phyloP scores from a whole-genome alignment of 768 basidiomycete genomes.

The Paxillus involutus region DNA sequence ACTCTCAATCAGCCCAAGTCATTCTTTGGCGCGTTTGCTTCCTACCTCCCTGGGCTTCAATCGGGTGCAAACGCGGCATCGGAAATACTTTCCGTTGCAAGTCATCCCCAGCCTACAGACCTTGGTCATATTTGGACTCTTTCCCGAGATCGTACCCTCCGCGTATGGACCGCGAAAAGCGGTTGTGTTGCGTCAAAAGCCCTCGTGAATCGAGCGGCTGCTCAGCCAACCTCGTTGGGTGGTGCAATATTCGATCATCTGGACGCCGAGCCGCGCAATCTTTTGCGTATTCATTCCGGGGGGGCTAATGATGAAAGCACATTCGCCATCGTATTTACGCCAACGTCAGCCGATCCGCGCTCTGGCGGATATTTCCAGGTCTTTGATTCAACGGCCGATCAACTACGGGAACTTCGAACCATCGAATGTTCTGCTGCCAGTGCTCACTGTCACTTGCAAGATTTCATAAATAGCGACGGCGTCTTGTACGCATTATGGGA shows the following conservation, averaged over 20 bases:
- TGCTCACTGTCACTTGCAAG: constrained; percentile 72
- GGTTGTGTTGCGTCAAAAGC: constrained; percentile 68
- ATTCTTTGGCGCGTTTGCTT: constrained; percentile 64
- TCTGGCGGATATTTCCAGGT: constrained; percentile 84
- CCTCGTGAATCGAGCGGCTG: constrained; percentile 39
- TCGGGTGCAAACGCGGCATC: constrained; percentile 46
- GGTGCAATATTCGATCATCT: constrained; percentile 47
- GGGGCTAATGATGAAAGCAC: constrained; percentile 49
- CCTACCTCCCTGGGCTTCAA: constrained; percentile 58
- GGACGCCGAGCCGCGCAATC: constrained; percentile 57
- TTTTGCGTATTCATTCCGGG: constrained; percentile 62
- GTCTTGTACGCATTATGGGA: constrained; percentile 79
- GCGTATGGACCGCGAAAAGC: constrained; percentile 79
- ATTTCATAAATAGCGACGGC: constrained; percentile 60
- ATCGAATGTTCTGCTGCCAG: constrained; percentile 62
- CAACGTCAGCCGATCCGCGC: constrained; percentile 58
- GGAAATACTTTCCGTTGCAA: constrained; percentile 71
- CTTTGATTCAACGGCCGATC: constrained; percentile 53
- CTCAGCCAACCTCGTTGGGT: constrained; percentile 31
- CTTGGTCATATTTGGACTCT: constrained; percentile 78
- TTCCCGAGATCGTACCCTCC: constrained; percentile 81
- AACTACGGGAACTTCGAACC: constrained; percentile 54
- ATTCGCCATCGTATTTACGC: constrained; percentile 70
- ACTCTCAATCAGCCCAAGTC: constrained; percentile 61
- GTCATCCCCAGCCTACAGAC: constrained; percentile 75